A percentile compares a stretch with the other conserved stretches of the same genome.
Conservation (phyloP, 345 rosid species). For the Bruguiera sexangula region DNA sequence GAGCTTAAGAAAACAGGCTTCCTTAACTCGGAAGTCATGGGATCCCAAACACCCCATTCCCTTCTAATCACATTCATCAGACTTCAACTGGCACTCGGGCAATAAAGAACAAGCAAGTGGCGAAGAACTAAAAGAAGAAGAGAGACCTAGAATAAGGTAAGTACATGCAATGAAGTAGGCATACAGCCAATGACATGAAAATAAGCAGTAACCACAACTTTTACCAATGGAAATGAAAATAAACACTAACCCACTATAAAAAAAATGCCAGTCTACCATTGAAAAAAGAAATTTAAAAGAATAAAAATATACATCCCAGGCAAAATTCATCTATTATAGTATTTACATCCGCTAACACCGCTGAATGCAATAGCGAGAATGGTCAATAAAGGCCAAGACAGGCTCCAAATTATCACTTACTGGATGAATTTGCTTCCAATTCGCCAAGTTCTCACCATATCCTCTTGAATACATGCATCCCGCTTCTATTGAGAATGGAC, state of each 20-base stretch:
- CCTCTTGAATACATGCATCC: slow-evolving; percentile 25
- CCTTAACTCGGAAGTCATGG: too few relatives aligned
- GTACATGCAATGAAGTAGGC: too few relatives aligned
- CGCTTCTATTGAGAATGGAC: slow-evolving; percentile 53
- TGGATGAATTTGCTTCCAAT: background rate
- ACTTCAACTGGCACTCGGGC: background rate
- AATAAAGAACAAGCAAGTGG: too few relatives aligned
- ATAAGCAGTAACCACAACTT: background rate
- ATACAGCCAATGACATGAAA: too few relatives aligned
- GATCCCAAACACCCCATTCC: background rate
- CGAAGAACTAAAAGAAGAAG: too few relatives aligned
- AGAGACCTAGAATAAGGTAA: too few relatives aligned
- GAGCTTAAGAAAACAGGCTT: too few relatives aligned
- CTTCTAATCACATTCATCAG: background rate
- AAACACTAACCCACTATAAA: background rate
- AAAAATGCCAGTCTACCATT: background rate
- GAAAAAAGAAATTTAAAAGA: too few relatives aligned
- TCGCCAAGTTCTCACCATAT: background rate
- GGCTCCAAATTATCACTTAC: slow-evolving; percentile 6
- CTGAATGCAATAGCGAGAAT: too few relatives aligned
- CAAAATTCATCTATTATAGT: too few relatives aligned
- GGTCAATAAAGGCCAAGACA: background rate
- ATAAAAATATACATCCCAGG: too few relatives aligned
- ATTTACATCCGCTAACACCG: too few relatives aligned
- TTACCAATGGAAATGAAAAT: background rate